Evolutionary conservation across 2,329 filamentous ascomycete species (phyloP).

Genomic region (Gnomoniopsis sp.): DNA sequence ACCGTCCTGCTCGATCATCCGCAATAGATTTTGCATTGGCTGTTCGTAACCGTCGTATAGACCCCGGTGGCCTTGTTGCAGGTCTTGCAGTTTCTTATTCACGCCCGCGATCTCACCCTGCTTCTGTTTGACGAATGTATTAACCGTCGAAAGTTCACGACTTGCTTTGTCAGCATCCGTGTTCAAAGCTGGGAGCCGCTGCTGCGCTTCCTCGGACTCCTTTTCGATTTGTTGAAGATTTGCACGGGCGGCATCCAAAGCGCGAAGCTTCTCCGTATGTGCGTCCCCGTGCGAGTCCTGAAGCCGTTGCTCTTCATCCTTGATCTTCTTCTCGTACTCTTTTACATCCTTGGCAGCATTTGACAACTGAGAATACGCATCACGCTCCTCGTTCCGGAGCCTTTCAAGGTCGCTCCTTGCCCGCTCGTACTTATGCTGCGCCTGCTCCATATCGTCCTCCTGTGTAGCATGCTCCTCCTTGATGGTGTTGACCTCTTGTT

Average conservation of each 20-base stretch:
- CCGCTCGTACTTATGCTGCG: conserved; percentile 50
- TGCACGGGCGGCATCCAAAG: conserved; percentile 57
- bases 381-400: conserved; percentile 61
- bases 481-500: conserved; percentile 45
- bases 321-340: conserved; percentile 44
- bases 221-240: conserved; percentile 40
- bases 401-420: conserved; percentile 53
- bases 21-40: conserved; percentile 61
- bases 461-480: conserved; percentile 42
- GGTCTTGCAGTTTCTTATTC: conserved; percentile 44
- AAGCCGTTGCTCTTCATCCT: conserved; percentile 58
- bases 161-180: conserved; percentile 30
- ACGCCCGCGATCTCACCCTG: conserved; percentile 50
- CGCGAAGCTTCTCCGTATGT: conserved; percentile 56
- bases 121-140: conserved; percentile 39
- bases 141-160: conserved; percentile 27
- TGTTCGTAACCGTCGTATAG: conserved; percentile 62
- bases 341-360: conserved; percentile 45
- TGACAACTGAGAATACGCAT: conserved; percentile 58
- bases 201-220: conserved; percentile 27
- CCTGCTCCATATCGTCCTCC: conserved; percentile 42
- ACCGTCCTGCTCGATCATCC: conserved; percentile 64
- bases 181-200: conserved; percentile 32
- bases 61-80: conserved; percentile 57
- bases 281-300: conserved; percentile 67